Evolutionary conservation across 2,329 filamentous ascomycete genomes (phyloP), one percentile per base, ranked within the genome.

Genomic region (Periconia sp.): DNA sequence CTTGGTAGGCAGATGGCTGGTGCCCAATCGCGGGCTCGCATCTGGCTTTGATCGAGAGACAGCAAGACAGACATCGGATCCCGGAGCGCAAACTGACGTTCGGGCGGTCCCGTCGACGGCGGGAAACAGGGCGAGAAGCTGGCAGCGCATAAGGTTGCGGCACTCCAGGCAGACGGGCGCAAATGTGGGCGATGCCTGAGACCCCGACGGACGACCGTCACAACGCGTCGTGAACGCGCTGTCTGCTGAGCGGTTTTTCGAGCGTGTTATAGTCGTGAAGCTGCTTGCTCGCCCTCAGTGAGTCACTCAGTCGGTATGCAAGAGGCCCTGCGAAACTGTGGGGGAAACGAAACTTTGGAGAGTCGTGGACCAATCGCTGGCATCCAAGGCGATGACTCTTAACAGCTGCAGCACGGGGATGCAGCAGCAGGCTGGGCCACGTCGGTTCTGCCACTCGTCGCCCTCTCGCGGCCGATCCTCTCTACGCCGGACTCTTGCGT

Each of bases 201-300:
- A 66, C 65, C 64, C 64, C 52, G 56, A 66, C 50, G 36, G 24
- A 34, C 17, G n/a, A 41, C 32, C 23, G 32, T 36, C 40, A 54
- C 52, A 57, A 68, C 64, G 64, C 64, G 65, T 52, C 59, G 29
- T 11, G 29, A 42, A 63, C 64, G 62, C 63, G 64, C 51, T 43
- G 46, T 52, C 41, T 46, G 45, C 39, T 57, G 52, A 55, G 58
- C 43, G 59, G 43, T 50, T 43, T 57, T 30, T 46, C 34, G 51
- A 53, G 54, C 66, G 65, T 68, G 66, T 69, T 69, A 66, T 69
- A 65, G 65, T 66, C 65, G 66, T 56, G 66, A 62, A 54, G 17
- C 15, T 13, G 28, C 54, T 43, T 56, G 54, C 40, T 58, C 56
- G 62, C 57, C 62, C 49, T 56, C 48, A 51, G 52, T 69, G 66